Percentiles rank a stretch among this genome's conserved stretches.
Evolutionary conservation across 2,329 filamentous ascomycete species (phyloP).

Genomic region (Scopulariopsis brevicaulis): DNA sequence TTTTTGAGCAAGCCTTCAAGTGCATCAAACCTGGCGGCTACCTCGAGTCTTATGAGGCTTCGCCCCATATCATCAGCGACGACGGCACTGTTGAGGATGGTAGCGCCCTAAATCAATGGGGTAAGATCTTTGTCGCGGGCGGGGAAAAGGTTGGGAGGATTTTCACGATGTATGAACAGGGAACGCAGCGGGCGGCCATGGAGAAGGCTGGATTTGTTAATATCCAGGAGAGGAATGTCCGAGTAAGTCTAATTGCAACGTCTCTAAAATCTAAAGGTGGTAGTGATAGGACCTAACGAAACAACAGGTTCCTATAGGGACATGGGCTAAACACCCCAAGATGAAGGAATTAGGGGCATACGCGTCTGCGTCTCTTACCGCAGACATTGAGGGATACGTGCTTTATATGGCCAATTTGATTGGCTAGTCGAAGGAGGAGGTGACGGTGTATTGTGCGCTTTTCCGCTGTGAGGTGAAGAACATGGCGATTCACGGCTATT

Average conservation of each 20-base stretch:
- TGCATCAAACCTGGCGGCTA: slow-evolving; percentile 36
- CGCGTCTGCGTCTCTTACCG: slow-evolving; percentile 20
- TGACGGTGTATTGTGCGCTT: slow-evolving; percentile 19
- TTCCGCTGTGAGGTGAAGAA: slow-evolving; percentile 21
- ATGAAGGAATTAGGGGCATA: slow-evolving; percentile 31
- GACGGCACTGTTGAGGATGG: slow-evolving; percentile 11
- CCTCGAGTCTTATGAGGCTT: slow-evolving; percentile 24
- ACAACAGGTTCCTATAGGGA: slow-evolving; percentile 23
- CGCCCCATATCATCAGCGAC: slow-evolving; percentile 11
- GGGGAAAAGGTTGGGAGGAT: slow-evolving; percentile 18
- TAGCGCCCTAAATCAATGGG: slow-evolving; percentile 20
- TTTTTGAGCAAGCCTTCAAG: slow-evolving; percentile 38
- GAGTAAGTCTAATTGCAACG: slow-evolving; percentile 8
- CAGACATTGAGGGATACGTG: slow-evolving; percentile 20
- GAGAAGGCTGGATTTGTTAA: slow-evolving; percentile 25
- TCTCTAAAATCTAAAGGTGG: neutral
- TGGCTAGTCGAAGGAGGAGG: slow-evolving; percentile 20
- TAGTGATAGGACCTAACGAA: neutral
- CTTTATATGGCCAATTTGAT: slow-evolving; percentile 22
- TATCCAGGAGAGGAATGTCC: slow-evolving; percentile 30
- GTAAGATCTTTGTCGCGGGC: slow-evolving; percentile 19
- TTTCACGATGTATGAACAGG: slow-evolving; percentile 18
- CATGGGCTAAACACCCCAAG: slow-evolving; percentile 31
- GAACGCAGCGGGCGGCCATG: slow-evolving; percentile 16
- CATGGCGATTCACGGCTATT: slow-evolving; percentile 22